These are phyloP conservation scores for Sphenostylis stenocarpa DNA, from an alignment of 306 rosid genomes.

Conservation along the genomic window DNA sequence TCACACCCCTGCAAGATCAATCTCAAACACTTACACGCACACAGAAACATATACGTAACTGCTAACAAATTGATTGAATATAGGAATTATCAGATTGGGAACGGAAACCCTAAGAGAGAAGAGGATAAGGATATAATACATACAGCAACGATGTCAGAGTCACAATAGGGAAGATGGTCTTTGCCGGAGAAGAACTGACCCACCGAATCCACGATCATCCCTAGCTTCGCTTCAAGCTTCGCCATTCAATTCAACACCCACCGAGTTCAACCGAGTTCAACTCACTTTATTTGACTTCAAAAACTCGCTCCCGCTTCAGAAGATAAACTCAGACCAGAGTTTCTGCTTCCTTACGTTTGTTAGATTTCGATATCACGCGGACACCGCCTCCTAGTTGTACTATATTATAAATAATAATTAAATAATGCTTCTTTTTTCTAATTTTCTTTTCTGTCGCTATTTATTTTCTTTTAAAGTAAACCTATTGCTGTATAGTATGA, in stretches of 20 bases:
- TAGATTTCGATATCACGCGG: neutral
- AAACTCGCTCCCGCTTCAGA: neutral
- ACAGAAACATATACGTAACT: neutral
- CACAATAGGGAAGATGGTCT: conserved; percentile 79
- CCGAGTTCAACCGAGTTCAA: neutral
- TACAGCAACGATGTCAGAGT: conserved; percentile 67
- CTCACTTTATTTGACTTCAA: neutral
- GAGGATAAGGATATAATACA: neutral
- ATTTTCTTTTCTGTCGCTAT: neutral
- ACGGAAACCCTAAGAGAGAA: conserved; percentile 1
- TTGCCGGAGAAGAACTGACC: conserved; percentile 76
- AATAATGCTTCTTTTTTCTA: neutral
- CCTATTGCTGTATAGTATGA: too few species aligned
- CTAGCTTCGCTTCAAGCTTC: conserved; percentile 64
- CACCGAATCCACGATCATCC: conserved; percentile 61
- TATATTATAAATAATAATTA: neutral
- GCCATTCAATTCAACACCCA: conserved; percentile 27
- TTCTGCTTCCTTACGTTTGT: neutral
- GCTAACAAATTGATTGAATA: neutral
- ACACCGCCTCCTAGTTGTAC: neutral
- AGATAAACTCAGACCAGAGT: conserved; percentile 6
- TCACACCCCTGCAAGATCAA: conserved; percentile 65
- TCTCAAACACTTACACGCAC: neutral
- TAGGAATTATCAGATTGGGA: neutral
- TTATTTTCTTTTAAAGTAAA: too few species aligned